Evolutionary conservation across 2,329 filamentous ascomycete genomes (phyloP), one percentile per base, ranked within the genome.

Genomic region (Ceratocystiopsis brevicomis): DNA sequence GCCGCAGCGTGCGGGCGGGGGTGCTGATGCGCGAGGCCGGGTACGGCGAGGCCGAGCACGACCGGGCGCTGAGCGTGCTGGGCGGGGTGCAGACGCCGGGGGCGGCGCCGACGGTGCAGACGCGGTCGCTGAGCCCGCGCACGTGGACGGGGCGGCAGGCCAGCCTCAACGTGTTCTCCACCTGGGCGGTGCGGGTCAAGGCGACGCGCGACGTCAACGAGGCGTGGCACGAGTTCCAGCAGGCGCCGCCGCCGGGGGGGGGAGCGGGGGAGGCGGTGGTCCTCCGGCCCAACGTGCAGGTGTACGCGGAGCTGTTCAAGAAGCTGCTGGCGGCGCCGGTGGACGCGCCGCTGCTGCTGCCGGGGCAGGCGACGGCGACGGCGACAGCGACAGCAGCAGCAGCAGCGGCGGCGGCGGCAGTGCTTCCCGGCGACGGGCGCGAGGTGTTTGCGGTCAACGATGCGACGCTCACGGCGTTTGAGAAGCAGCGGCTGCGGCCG

Each of bases 401-500:
- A n/a, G n/a, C n/a, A n/a, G 13, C 32, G 11, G 13, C 11, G 11
- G 13, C 32, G 32, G 35, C 4, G 16, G 16, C 41, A 14, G 14
- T 64, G 14, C 53, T 72, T 2, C 73, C 78, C 6, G 80, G 80
- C 13, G 78, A 82, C 50, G 62, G 62, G 36, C 65, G 59, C 47
- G 73, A 78, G 53, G 61, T 68, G 10, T 59, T 67, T 13, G 64
- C 71, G 1, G 65, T 73, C 17, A 60, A 76, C 17, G 66, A 72
- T 44, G 60, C 62, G 56, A 81, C 67, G 56, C 68, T 66, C 52
- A 80, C 66, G 46, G 68, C 76, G n/a, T 72, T 76, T 44, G 79
- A 81, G 45, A 73, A 72, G 49, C 68, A 73, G 36, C 66, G 73
- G n/a, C 60, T 75, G 38, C 61, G 65, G 14, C 73, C 79, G 1